These are phyloP conservation scores for Globisporangium nagaii DNA, from an alignment of 352 stramenopile genomes.

Conservation along the genomic window DNA sequence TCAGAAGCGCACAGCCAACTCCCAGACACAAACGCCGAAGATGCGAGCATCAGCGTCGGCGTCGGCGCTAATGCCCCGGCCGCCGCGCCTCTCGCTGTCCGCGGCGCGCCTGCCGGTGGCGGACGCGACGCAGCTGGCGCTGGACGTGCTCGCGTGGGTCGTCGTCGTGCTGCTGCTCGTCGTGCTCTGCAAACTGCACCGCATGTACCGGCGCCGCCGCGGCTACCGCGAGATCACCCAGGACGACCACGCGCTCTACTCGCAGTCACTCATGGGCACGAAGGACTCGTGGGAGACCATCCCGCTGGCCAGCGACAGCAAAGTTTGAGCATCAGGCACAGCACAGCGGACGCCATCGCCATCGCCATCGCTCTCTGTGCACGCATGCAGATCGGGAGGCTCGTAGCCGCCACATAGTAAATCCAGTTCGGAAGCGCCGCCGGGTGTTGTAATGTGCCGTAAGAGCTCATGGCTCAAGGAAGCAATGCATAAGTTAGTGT, in stretches of 20 bases:
- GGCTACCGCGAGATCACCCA: constrained; percentile 49
- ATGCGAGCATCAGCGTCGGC: background rate
- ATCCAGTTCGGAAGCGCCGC: no score
- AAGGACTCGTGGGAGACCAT: constrained; percentile 70
- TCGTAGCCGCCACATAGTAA: no score
- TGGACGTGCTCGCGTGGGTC: constrained; percentile 38
- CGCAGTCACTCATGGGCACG: constrained; percentile 42
- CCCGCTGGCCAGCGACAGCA: background rate
- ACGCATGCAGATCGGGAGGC: no score
- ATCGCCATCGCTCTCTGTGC: background rate
- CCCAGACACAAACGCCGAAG: background rate
- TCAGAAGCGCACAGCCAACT: no score
- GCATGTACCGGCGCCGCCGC: constrained; percentile 37
- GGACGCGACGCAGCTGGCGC: constrained; percentile 18
- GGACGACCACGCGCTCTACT: constrained; percentile 64
- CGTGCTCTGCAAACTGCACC: constrained; percentile 37
- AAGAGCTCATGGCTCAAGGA: no score
- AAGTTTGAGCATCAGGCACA: background rate
- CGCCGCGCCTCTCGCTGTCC: constrained; percentile 5
- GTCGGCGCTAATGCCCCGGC: background rate
- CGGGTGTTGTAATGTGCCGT: no score
- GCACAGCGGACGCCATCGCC: background rate
- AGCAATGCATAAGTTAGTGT: no score
- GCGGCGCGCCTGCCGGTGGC: background rate
- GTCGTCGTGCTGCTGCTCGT: constrained; percentile 35